These are phyloP conservation scores for Aleurites moluccanus DNA, from an alignment of 441 rosid genomes.

Conservation along the genomic window DNA sequence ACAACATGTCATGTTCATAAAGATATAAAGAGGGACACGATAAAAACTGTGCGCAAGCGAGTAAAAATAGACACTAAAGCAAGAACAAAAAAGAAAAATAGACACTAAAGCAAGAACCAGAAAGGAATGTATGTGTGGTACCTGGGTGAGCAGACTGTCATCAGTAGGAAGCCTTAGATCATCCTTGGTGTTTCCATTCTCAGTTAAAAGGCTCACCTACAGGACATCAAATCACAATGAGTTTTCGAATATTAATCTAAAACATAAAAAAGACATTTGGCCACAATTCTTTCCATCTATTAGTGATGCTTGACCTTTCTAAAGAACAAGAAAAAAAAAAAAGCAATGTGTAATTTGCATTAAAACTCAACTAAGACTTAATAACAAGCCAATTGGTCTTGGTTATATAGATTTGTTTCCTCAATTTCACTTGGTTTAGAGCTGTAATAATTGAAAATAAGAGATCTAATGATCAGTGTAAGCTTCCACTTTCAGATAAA, in stretches of 20 bases:
- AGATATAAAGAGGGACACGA: not conserved
- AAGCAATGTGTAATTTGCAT: not conserved
- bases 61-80: too few relatives aligned
- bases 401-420: not conserved
- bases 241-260: not conserved
- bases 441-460: not conserved
- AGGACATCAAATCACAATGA: not conserved
- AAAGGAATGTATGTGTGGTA: slow-evolving; percentile 3
- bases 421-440: not conserved
- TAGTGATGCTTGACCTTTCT: not conserved
- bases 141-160: slow-evolving; percentile 68
- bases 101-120: not conserved
- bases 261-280: not conserved
- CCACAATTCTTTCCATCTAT: not conserved
- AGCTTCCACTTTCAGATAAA: not conserved
- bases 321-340: not conserved
- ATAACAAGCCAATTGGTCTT: not conserved
- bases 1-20: not conserved
- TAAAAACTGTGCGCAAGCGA: not conserved
- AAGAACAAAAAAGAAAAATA: too few relatives aligned
- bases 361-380: not conserved
- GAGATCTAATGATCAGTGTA: not conserved
- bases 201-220: slow-evolving; percentile 87
- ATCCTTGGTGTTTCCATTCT: slow-evolving; percentile 82
- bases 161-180: slow-evolving; percentile 90